Evolutionary conservation across 2,329 filamentous ascomycete genomes (phyloP).

Genomic region (Penicillium palitans): DNA sequence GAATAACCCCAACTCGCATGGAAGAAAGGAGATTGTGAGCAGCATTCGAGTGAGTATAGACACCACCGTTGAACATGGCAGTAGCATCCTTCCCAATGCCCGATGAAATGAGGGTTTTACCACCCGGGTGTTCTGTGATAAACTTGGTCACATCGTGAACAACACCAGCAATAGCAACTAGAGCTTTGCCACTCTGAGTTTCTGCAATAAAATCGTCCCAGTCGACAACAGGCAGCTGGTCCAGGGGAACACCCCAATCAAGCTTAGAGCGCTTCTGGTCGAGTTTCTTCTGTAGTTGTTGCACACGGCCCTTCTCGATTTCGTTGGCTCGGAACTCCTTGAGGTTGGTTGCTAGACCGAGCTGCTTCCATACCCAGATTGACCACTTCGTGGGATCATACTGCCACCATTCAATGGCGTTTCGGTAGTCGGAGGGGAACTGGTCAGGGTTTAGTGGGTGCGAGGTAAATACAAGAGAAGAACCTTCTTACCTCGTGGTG

Average conservation of each 20-base stretch:
- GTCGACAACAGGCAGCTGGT: conserved; percentile 79
- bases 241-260: conserved; percentile 82
- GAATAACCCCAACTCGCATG: conserved; percentile 83
- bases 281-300: conserved; percentile 89
- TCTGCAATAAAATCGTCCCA: conserved; percentile 84
- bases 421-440: conserved; percentile 85
- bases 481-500: conserved; percentile 63
- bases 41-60: conserved; percentile 86
- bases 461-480: background rate
- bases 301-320: conserved; percentile 86
- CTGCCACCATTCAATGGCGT: conserved; percentile 81
- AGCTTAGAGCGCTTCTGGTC: conserved; percentile 79
- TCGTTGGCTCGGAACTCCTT: conserved; percentile 91
- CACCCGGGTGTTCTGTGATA: conserved; percentile 84
- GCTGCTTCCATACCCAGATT: conserved; percentile 74
- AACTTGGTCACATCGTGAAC: conserved; percentile 82
- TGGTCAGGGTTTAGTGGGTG: background rate
- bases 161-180: conserved; percentile 77
- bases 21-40: conserved; percentile 86
- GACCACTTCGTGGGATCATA: conserved; percentile 86
- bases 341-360: conserved; percentile 80
- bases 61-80: conserved; percentile 87
- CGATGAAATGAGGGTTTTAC: conserved; percentile 79
- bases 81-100: conserved; percentile 85
- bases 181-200: conserved; percentile 72